Evolutionary conservation across 345 rosid genomes (phyloP).

Genomic region (Gynandropsis gynandra): DNA sequence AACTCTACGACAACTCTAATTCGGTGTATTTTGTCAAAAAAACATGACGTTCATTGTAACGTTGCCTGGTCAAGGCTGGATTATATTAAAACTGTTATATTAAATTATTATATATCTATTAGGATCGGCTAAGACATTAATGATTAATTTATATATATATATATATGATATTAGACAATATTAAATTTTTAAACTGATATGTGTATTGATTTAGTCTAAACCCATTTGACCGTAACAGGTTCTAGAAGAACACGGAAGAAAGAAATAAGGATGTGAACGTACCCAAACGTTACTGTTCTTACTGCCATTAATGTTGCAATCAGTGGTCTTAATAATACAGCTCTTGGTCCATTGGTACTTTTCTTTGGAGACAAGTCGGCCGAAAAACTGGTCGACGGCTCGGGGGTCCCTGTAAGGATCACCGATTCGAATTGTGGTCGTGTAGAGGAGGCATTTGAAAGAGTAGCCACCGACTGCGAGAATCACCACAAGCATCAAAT

Average conservation of each 20-base stretch:
- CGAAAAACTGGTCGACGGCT: conserved; percentile 17
- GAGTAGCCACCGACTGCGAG: conserved; percentile 18
- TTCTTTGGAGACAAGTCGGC: conserved; percentile 13
- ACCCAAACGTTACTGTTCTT: conserved; percentile 31
- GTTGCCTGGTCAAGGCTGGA: too few relatives aligned
- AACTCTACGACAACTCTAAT: too few relatives aligned
- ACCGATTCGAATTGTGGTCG: conserved; percentile 19
- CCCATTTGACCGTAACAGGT: not conserved
- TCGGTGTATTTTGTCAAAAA: too few relatives aligned
- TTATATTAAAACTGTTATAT: too few relatives aligned
- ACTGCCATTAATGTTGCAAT: conserved; percentile 24
- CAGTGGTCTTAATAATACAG: not conserved
- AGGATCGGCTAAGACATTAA: too few relatives aligned
- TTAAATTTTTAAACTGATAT: too few relatives aligned
- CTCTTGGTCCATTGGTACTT: too few relatives aligned
- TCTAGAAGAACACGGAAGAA: not conserved
- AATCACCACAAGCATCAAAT: conserved; percentile 16
- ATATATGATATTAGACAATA: too few relatives aligned
- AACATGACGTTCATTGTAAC: too few relatives aligned
- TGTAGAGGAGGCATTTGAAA: conserved; percentile 19
- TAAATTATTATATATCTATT: too few relatives aligned
- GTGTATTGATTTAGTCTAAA: not conserved
- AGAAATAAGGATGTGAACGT: conserved; percentile 8
- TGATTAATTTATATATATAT: too few relatives aligned
- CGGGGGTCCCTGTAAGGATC: conserved; percentile 19